Evolutionary conservation across 495 filamentous ascomycete species (phyloP).

Genomic region (Trichocladium antarcticum): DNA sequence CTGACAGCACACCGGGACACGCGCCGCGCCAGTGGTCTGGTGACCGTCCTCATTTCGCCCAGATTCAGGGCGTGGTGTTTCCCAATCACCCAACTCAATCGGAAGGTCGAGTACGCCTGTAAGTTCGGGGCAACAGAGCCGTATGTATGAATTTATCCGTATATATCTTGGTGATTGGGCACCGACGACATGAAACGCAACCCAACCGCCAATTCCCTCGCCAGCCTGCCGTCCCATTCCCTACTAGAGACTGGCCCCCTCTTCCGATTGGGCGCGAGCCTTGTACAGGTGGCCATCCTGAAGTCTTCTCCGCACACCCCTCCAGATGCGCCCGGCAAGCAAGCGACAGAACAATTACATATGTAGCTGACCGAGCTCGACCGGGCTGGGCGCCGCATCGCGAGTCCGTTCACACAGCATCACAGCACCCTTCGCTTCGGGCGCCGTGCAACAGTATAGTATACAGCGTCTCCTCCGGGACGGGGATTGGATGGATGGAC

Average conservation of each 20-base stretch:
- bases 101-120: neutral
- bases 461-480: too few relatives aligned
- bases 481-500: too few relatives aligned
- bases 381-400: too few relatives aligned
- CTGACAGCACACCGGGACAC: too few relatives aligned
- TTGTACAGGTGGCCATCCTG: neutral
- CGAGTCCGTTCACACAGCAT: constrained; percentile 47
- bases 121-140: neutral
- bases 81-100: neutral
- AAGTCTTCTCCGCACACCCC: too few relatives aligned
- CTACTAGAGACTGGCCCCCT: neutral
- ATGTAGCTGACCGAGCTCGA: too few relatives aligned
- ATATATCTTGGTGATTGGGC: constrained; percentile 1
- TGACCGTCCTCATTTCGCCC: neutral
- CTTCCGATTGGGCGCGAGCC: neutral
- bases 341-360: too few relatives aligned
- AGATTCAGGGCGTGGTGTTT: neutral
- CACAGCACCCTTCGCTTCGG: constrained; percentile 61
- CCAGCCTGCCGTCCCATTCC: neutral
- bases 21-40: too few relatives aligned
- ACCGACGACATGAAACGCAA: constrained; percentile 4
- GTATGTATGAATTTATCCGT: too few relatives aligned
- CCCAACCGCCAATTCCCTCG: neutral
- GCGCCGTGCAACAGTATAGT: constrained; percentile 33
- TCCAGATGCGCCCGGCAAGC: too few relatives aligned